Base-by-base conservation (phyloP, 164 flowering plant genomes). In the Aristolochia contorta region DNA sequence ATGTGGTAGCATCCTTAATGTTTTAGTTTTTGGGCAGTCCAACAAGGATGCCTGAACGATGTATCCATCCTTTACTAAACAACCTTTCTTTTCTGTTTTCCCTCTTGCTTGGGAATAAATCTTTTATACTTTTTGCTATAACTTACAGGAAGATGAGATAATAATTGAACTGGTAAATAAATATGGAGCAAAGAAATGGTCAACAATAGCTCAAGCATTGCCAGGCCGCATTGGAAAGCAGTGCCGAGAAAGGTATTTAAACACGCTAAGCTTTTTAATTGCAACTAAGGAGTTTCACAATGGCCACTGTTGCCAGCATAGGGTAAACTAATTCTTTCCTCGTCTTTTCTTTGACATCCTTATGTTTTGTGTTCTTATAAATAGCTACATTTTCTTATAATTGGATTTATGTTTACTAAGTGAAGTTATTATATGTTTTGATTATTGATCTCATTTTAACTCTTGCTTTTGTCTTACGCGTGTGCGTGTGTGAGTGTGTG, bases 151-250 rank as follows among this genome's bases (percentile, higher is more conserved):
- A 64, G 85, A 82, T 75, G 81, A 75, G 24, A 56, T 64, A 33
- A 72, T 79, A 3, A 62, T 76, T 57, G 80, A 75, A 62, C 65
- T 77, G 69, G 83, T 82, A 14, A 58, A 65, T 7, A 77, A 69
- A 66, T 66, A 64, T 59, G 81, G 83, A 27, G 65, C 73, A 1
- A 75, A 65, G 52, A 81, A 78, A 58, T 81, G 85, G 85, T 77
- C 80, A 33, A 69, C 75, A 27, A 75, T 81, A 24, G 82, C 85
- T 18, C 74, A 77, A 66, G 73, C 72, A 16, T 64, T 81, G 33
- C 82, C 85, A 52, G 80, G 85, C 50, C 77, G 82, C 54, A 81
- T 78, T 49, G 85, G 85, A 43, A 81, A 81, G 69, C 85, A 81
- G 59, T 81, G 85, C 24, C 72, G 85, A 27, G 85, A 81, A 69